These are phyloP conservation scores for Curvularia sp. DNA, from an alignment of 2,329 filamentous ascomycete species.

Conservation along the genomic window DNA sequence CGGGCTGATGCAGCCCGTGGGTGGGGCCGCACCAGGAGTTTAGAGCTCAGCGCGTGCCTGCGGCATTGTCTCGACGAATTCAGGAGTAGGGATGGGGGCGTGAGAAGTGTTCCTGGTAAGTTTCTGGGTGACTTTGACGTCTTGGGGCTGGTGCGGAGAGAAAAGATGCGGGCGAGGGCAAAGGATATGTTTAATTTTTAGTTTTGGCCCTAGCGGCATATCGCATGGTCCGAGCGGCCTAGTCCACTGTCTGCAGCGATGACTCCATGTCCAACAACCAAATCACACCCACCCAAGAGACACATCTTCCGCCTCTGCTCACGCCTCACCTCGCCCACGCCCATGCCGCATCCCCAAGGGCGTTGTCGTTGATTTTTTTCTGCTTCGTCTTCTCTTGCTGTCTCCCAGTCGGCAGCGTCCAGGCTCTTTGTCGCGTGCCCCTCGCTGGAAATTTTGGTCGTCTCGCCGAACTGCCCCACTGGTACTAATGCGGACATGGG, in stretches of 20 bases:
- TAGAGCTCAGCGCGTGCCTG: conserved; percentile 72
- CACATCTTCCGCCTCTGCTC: conserved; percentile 8
- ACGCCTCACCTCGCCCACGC: neutral
- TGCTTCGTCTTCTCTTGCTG: neutral
- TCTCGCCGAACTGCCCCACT: conserved; percentile 40
- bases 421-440: conserved; percentile 34
- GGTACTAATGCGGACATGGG: conserved; percentile 37
- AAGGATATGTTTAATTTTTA: conserved; percentile 37
- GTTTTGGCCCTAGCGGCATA: conserved; percentile 35
- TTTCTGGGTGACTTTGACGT: conserved; percentile 52
- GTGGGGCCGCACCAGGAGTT: conserved; percentile 55
- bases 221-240: conserved; percentile 26
- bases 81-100: conserved; percentile 35
- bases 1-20: conserved; percentile 65
- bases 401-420: neutral
- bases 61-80: conserved; percentile 58
- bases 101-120: conserved; percentile 32
- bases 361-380: neutral
- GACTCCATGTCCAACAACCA: conserved; percentile 31
- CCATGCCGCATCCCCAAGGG: neutral
- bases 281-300: conserved; percentile 9
- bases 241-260: conserved; percentile 26
- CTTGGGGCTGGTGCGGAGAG: conserved; percentile 46
- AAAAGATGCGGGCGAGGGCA: conserved; percentile 39
- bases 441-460: conserved; percentile 27